phyloP scores from a whole-genome alignment of 352 stramenopile species.

The Globisporangium yorkense region DNA sequence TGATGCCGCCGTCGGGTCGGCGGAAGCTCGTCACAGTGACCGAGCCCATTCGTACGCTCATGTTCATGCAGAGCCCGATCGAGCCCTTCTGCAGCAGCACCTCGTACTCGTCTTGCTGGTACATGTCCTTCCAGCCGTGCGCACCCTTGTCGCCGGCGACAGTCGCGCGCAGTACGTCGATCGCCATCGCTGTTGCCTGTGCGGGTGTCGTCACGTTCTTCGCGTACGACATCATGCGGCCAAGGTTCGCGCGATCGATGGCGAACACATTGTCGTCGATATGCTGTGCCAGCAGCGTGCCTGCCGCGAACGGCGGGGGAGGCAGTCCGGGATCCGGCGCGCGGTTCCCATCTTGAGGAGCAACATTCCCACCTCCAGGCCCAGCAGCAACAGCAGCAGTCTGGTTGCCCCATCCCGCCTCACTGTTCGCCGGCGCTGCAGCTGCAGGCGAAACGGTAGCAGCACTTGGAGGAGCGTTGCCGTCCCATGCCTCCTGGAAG shows the following conservation, averaged over 20 bases:
- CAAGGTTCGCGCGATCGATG: conserved; percentile 40
- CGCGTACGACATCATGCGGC: conserved; percentile 43
- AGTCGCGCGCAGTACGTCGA: conserved; percentile 60
- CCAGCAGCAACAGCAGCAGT: neutral
- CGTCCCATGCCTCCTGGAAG: conserved; percentile 19
- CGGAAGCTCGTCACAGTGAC: conserved; percentile 83
- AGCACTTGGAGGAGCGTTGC: neutral
- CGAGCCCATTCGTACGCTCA: conserved; percentile 77
- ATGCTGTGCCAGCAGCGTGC: conserved; percentile 51
- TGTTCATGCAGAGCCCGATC: conserved; percentile 88
- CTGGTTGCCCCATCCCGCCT: neutral
- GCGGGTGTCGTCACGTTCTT: conserved; percentile 54
- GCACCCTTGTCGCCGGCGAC: conserved; percentile 32
- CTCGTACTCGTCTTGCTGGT: conserved; percentile 74
- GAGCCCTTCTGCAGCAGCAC: conserved; percentile 83
- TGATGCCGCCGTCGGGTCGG: conserved; percentile 58
- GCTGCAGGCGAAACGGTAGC: neutral
- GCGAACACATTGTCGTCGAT: conserved; percentile 58
- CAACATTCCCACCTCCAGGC: neutral
- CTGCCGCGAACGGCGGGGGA: conserved; percentile 50
- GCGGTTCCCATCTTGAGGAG: neutral
- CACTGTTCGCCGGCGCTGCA: neutral
- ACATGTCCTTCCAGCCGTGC: conserved; percentile 64
- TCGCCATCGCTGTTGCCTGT: conserved; percentile 60
- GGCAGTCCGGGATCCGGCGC: conserved; percentile 34